Conservation (phyloP, 805 yeast species). For the Yarrowia sp. region DNA sequence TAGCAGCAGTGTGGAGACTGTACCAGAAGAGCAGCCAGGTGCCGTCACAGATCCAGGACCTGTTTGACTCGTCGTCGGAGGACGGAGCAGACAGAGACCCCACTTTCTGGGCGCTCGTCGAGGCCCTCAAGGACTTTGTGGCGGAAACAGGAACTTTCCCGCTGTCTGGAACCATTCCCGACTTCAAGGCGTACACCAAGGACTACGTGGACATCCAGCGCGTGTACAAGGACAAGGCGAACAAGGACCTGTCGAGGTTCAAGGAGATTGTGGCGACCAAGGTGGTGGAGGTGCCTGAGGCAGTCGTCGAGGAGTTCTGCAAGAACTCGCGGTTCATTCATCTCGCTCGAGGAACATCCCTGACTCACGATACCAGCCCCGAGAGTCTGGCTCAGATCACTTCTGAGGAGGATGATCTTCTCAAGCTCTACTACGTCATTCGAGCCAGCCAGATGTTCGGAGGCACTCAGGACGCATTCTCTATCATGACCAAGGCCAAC, state of each 20-base stretch:
- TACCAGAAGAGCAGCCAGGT: constrained; percentile 40
- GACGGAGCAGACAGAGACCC: constrained; percentile 1
- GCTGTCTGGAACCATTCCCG: constrained; percentile 72
- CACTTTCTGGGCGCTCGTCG: constrained; percentile 61
- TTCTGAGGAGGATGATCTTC: constrained; percentile 30
- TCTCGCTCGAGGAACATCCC: constrained; percentile 48
- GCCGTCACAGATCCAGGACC: constrained; percentile 31
- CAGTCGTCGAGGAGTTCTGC: constrained; percentile 51
- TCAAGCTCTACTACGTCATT: constrained; percentile 34
- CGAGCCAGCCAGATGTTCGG: constrained; percentile 29
- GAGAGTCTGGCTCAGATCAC: constrained; percentile 2
- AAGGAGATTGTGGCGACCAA: constrained; percentile 40
- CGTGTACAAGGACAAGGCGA: constrained; percentile 57
- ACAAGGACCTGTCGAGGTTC: constrained; percentile 47
- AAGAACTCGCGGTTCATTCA: constrained; percentile 56
- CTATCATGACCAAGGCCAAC: neutral
- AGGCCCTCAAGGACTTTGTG: constrained; percentile 55
- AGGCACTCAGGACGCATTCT: constrained; percentile 20
- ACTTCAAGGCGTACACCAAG: constrained; percentile 78
- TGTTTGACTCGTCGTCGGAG: constrained; percentile 26
- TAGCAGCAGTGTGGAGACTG: constrained; percentile 46
- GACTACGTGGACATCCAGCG: constrained; percentile 57
- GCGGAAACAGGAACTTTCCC: constrained; percentile 50
- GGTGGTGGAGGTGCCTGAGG: constrained; percentile 33
- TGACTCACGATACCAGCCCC: constrained; percentile 30